Percentiles rank a stretch among this genome's conserved stretches.
These are phyloP conservation scores for Diaporthe australafricana DNA, from an alignment of 2,329 filamentous ascomycete species.

Conservation along the genomic window DNA sequence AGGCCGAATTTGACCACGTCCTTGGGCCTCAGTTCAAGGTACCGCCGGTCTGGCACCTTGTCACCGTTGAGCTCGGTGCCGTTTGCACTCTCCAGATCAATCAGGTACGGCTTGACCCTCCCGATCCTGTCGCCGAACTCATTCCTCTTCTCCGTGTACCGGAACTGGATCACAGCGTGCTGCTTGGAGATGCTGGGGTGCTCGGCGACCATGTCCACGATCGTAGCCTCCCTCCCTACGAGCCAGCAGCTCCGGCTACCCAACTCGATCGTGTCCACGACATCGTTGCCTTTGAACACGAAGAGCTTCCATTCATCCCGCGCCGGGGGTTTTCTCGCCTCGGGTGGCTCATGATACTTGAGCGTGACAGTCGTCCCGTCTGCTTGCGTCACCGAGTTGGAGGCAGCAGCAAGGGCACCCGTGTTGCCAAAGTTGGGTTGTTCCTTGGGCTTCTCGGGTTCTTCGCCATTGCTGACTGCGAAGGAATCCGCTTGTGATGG, in stretches of 20 bases:
- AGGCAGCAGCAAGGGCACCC: constrained; percentile 86
- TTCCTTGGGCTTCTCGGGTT: constrained; percentile 75
- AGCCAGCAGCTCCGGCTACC: constrained; percentile 88
- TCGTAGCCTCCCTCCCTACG: constrained; percentile 80
- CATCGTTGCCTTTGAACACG: constrained; percentile 86
- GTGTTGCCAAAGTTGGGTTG: constrained; percentile 88
- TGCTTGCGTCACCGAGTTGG: constrained; percentile 79
- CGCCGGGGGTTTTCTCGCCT: constrained; percentile 87
- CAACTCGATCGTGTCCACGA: constrained; percentile 85
- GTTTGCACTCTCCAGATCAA: constrained; percentile 94
- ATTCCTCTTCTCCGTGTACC: constrained; percentile 83
- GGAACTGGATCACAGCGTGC: constrained; percentile 94
- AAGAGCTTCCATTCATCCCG: constrained; percentile 90
- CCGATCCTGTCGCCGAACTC: constrained; percentile 88
- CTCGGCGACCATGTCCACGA: constrained; percentile 86
- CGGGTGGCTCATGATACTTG: constrained; percentile 95
- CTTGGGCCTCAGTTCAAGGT: constrained; percentile 87
- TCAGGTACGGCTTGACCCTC: constrained; percentile 85
- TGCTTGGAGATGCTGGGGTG: constrained; percentile 96
- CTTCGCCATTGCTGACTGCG: constrained; percentile 63
- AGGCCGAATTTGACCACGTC: constrained; percentile 91
- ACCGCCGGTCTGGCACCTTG: constrained; percentile 78
- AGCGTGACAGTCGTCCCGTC: constrained; percentile 82
- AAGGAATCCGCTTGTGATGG: constrained; percentile 72
- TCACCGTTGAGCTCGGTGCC: constrained; percentile 87